These are phyloP conservation scores for Colletotrichum sp. DNA, from an alignment of 2,329 filamentous ascomycete genomes.

Conservation along the genomic window DNA sequence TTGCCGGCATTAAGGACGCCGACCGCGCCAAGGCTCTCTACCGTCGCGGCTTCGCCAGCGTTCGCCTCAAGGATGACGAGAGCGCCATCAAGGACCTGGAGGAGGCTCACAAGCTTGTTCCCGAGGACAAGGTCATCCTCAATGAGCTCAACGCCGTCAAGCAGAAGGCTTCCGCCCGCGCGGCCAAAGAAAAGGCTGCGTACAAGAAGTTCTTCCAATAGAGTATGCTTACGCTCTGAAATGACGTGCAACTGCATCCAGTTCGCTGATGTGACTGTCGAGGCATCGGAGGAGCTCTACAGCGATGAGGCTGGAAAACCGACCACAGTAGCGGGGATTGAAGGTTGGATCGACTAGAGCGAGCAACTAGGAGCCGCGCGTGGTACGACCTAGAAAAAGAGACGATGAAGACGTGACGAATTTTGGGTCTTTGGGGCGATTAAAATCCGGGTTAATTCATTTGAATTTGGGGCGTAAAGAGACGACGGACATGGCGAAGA, in stretches of 20 bases:
- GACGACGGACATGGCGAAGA: not conserved
- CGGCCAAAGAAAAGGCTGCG: slow-evolving; percentile 88
- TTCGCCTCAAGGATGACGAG: slow-evolving; percentile 85
- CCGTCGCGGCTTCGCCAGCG: slow-evolving; percentile 77
- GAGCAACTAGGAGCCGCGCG: not conserved
- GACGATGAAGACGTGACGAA: not conserved
- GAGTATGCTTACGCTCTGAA: slow-evolving; percentile 6
- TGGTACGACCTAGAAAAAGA: not conserved
- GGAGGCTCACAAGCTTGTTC: slow-evolving; percentile 76
- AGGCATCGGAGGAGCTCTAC: not conserved
- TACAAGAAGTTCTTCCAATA: slow-evolving; percentile 89
- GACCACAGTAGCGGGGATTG: not conserved
- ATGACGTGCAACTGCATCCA: not conserved
- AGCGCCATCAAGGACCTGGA: slow-evolving; percentile 76
- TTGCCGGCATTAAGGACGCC: slow-evolving; percentile 67
- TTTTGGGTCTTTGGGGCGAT: not conserved
- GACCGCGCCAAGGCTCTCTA: slow-evolving; percentile 92
- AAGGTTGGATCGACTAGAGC: not conserved
- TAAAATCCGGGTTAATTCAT: not conserved
- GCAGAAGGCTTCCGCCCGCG: slow-evolving; percentile 73
- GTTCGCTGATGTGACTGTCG: not conserved
- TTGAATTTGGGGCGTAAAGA: slow-evolving; percentile 13
- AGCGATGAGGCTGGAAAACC: not conserved
- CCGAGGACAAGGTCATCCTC: slow-evolving; percentile 75
- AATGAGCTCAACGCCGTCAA: slow-evolving; percentile 82